Conservation (phyloP, 257 asterid species). For the Asclepias syriaca region DNA sequence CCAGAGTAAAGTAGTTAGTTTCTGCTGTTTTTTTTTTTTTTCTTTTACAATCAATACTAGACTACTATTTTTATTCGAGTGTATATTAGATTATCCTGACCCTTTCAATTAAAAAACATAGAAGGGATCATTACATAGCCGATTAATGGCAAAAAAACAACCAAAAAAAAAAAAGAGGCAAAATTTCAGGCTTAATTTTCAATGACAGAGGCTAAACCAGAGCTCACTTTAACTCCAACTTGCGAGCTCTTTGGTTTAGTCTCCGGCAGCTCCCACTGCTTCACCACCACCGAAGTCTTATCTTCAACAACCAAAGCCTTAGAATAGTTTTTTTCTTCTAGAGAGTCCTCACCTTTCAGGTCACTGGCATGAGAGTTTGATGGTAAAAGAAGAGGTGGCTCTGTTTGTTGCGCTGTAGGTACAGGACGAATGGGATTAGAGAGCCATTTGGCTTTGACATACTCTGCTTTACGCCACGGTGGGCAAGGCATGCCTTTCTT, state of each 20-base stretch:
- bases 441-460: conserved; percentile 83
- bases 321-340: background rate
- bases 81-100: conserved; percentile 11
- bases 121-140: conserved; percentile 19
- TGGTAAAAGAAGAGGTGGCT: background rate
- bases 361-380: background rate
- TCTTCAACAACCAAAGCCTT: conserved; percentile 11
- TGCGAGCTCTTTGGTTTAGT: conserved; percentile 37
- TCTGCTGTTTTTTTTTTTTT: background rate
- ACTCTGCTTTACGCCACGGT: conserved; percentile 83
- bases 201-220: conserved; percentile 72
- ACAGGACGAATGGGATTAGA: conserved; percentile 47
- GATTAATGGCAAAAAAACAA: background rate
- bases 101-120: conserved; percentile 21
- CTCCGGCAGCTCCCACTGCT: conserved; percentile 45
- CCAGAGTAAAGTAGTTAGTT: background rate
- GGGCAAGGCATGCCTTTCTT: conserved; percentile 89
- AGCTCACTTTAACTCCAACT: conserved; percentile 43
- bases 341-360: conserved; percentile 6
- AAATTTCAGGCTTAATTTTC: conserved; percentile 42
- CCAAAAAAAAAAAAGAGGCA: conserved; percentile 3
- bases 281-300: conserved; percentile 10
- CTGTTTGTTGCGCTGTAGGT: conserved; percentile 1
- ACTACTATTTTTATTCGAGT: background rate
- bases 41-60: background rate